phyloP scores from a whole-genome alignment of 768 basidiomycete species.

The Phylloporus sp. region DNA sequence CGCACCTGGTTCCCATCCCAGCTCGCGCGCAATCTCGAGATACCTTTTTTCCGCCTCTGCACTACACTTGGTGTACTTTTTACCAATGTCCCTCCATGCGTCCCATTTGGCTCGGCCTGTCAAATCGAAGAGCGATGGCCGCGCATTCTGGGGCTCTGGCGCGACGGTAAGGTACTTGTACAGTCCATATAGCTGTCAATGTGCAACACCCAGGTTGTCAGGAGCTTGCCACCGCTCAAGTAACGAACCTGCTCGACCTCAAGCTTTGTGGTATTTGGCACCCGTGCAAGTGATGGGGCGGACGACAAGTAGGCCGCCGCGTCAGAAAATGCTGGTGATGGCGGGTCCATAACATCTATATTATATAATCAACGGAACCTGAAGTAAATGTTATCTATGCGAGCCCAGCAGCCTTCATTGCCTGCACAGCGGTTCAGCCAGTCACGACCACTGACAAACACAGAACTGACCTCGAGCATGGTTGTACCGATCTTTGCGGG shows the following conservation, averaged over 20 bases:
- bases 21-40: slow-evolving; percentile 57
- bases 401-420: slow-evolving; percentile 75
- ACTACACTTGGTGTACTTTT: slow-evolving; percentile 41
- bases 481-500: slow-evolving; percentile 91
- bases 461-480: slow-evolving; percentile 75
- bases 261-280: slow-evolving; percentile 63
- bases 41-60: slow-evolving; percentile 61
- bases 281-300: slow-evolving; percentile 47
- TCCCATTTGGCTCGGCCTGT: slow-evolving; percentile 85
- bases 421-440: slow-evolving; percentile 38
- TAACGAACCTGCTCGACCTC: slow-evolving; percentile 52
- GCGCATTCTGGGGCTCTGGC: slow-evolving; percentile 46
- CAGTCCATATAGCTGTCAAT: slow-evolving; percentile 72
- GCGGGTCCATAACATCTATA: slow-evolving; percentile 27
- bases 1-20: slow-evolving; percentile 61
- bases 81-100: slow-evolving; percentile 60
- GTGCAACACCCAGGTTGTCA: slow-evolving; percentile 24
- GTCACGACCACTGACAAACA: not conserved
- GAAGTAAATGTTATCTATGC: slow-evolving; percentile 40
- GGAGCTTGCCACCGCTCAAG: slow-evolving; percentile 11
- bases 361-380: slow-evolving; percentile 35
- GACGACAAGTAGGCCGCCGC: slow-evolving; percentile 65
- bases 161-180: slow-evolving; percentile 74
- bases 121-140: slow-evolving; percentile 77
- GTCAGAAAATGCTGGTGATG: slow-evolving; percentile 45